Conservation (phyloP, 768 basidiomycete species). For the Fibroporia radiculosa region DNA sequence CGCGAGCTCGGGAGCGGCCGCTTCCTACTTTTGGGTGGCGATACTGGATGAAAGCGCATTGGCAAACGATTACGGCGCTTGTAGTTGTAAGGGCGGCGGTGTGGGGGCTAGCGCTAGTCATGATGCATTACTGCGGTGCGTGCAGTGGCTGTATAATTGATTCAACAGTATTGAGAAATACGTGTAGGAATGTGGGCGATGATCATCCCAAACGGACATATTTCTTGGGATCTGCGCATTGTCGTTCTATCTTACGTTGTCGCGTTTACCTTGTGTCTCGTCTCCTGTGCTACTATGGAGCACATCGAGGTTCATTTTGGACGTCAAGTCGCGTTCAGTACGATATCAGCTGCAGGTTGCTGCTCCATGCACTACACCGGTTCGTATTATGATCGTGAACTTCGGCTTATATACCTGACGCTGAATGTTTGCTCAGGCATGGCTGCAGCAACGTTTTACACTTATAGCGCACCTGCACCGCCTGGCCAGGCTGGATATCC, state of each 20-base stretch:
- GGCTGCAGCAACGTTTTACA: slow-evolving; percentile 23
- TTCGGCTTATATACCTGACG: background rate
- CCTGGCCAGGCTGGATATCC: slow-evolving; percentile 16
- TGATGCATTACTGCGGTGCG: slow-evolving; percentile 25
- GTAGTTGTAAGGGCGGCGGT: slow-evolving; percentile 17
- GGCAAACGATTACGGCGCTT: slow-evolving; percentile 11
- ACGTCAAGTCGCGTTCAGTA: slow-evolving; percentile 21
- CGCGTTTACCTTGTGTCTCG: slow-evolving; percentile 19
- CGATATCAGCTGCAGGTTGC: slow-evolving; percentile 17
- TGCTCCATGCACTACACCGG: slow-evolving; percentile 25
- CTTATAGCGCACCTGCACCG: slow-evolving; percentile 12
- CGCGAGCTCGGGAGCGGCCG: slow-evolving; percentile 19
- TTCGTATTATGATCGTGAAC: slow-evolving; percentile 3
- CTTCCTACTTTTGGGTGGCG: slow-evolving; percentile 17
- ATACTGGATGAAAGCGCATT: slow-evolving; percentile 17
- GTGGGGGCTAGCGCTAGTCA: slow-evolving; percentile 21
- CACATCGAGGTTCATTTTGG: slow-evolving; percentile 23
- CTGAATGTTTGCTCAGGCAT: slow-evolving; percentile 14
- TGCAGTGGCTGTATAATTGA: background rate
- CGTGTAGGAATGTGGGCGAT: slow-evolving; percentile 23
- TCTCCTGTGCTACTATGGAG: slow-evolving; percentile 19
- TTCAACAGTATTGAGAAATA: background rate
- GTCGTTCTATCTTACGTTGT: slow-evolving; percentile 20
- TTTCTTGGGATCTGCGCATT: slow-evolving; percentile 16
- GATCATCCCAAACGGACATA: slow-evolving; percentile 19